Conservation (phyloP, 1,139 yeast genomes). For the Schwanniomyces etchellsii region DNA sequence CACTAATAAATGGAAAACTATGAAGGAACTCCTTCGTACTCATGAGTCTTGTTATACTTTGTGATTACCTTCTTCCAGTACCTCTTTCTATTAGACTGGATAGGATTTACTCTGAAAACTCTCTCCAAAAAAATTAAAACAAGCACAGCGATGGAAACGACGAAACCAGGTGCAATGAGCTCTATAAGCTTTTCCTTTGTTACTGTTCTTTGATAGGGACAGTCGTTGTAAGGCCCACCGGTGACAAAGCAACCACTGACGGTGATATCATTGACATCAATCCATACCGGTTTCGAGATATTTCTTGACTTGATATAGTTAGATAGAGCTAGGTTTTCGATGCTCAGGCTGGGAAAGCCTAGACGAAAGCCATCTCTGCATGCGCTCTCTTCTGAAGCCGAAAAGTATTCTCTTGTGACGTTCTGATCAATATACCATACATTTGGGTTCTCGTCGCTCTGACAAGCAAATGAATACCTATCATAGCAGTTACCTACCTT, state of each 20-base stretch:
- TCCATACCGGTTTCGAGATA: conserved; percentile 53
- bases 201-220: conserved; percentile 67
- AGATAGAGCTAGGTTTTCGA: conserved; percentile 30
- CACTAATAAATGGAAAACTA: conserved; percentile 8
- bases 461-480: conserved; percentile 51
- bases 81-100: conserved; percentile 36
- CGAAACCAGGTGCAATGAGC: conserved; percentile 62
- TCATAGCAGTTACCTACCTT: conserved; percentile 59
- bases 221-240: conserved; percentile 73
- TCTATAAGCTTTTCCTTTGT: conserved; percentile 53
- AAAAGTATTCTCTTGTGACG: conserved; percentile 43
- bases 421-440: conserved; percentile 43
- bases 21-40: conserved; percentile 43
- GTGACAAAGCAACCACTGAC: conserved; percentile 76
- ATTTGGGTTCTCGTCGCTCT: conserved; percentile 28
- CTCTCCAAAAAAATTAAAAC: conserved; percentile 34
- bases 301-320: conserved; percentile 14
- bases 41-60: conserved; percentile 33
- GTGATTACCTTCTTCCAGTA: conserved; percentile 34
- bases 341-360: conserved; percentile 49
- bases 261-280: conserved; percentile 76
- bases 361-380: conserved; percentile 53
- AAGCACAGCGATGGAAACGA: conserved; percentile 48
- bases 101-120: conserved; percentile 27
- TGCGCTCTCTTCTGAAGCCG: conserved; percentile 26